These are phyloP conservation scores for Alternaria sp. DNA, from an alignment of 2,329 filamentous ascomycete species.

Conservation along the genomic window DNA sequence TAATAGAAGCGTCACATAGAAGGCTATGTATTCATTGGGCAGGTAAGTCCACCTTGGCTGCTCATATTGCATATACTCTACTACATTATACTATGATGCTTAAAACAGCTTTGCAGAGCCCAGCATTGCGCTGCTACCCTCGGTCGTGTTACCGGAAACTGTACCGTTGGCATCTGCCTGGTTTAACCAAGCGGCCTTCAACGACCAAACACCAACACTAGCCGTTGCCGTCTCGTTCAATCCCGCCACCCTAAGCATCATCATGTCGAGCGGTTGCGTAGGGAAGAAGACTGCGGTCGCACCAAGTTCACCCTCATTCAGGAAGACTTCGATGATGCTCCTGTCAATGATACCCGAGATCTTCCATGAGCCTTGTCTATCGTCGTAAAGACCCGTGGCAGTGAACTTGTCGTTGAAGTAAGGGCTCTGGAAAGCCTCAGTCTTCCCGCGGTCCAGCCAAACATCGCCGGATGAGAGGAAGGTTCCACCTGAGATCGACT, in stretches of 20 bases:
- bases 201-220: constrained; percentile 48
- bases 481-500: constrained; percentile 59
- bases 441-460: constrained; percentile 58
- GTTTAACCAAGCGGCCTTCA: constrained; percentile 49
- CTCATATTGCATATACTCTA: background rate
- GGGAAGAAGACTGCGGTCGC: constrained; percentile 62
- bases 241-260: constrained; percentile 42
- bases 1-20: background rate
- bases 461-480: constrained; percentile 55
- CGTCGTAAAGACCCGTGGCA: constrained; percentile 34
- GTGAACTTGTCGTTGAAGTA: constrained; percentile 64
- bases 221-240: constrained; percentile 45
- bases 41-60: background rate
- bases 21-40: background rate
- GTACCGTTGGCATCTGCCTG: constrained; percentile 36
- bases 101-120: constrained; percentile 7
- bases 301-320: constrained; percentile 58
- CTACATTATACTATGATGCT: background rate
- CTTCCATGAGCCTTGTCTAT: constrained; percentile 41
- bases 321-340: constrained; percentile 62
- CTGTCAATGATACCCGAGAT: constrained; percentile 61
- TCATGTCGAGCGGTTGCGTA: constrained; percentile 48
- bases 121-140: background rate
- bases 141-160: constrained; percentile 46
- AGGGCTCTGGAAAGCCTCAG: constrained; percentile 59